phyloP scores from a whole-genome alignment of 306 rosid species.

The Casuarina glauca region DNA sequence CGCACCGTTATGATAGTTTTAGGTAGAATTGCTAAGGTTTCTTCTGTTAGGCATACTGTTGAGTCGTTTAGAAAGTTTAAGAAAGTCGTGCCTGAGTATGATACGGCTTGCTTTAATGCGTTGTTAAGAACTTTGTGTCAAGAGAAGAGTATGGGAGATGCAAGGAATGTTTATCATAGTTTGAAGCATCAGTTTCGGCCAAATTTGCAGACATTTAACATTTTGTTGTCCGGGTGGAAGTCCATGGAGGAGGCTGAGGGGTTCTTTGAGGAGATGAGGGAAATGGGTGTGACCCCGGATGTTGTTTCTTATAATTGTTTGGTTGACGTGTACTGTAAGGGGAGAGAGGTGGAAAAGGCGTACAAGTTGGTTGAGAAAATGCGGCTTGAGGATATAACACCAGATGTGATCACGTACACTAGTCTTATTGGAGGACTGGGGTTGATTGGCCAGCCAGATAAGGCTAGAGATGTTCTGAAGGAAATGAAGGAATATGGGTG shows the following conservation, averaged over 20 bases:
- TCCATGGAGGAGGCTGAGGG: conserved; percentile 75
- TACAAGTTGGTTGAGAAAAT: conserved; percentile 66
- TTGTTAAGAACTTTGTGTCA: conserved; percentile 84
- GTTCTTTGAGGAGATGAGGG: conserved; percentile 80
- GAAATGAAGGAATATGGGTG: conserved; percentile 89
- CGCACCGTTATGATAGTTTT: conserved; percentile 78
- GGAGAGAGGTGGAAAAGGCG: conserved; percentile 68
- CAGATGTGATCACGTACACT: conserved; percentile 79
- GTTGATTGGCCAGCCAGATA: conserved; percentile 80
- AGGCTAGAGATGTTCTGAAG: conserved; percentile 71
- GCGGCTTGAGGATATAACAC: conserved; percentile 49
- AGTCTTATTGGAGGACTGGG: conserved; percentile 85
- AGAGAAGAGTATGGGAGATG: conserved; percentile 93
- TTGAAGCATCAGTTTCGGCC: conserved; percentile 69
- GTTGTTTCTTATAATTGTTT: conserved; percentile 75
- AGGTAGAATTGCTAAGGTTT: conserved; percentile 74
- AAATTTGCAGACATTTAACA: conserved; percentile 74
- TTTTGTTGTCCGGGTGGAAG: conserved; percentile 88
- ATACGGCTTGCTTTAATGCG: conserved; percentile 62
- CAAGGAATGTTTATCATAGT: conserved; percentile 81
- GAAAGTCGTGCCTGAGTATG: conserved; percentile 62
- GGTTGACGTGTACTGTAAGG: conserved; percentile 82
- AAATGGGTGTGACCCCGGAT: conserved; percentile 74
- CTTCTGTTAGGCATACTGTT: conserved; percentile 78
- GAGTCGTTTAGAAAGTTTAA: conserved; percentile 73